Evolutionary conservation across 2,329 filamentous ascomycete genomes (phyloP).

Genomic region (Amylocarpus encephaloides): DNA sequence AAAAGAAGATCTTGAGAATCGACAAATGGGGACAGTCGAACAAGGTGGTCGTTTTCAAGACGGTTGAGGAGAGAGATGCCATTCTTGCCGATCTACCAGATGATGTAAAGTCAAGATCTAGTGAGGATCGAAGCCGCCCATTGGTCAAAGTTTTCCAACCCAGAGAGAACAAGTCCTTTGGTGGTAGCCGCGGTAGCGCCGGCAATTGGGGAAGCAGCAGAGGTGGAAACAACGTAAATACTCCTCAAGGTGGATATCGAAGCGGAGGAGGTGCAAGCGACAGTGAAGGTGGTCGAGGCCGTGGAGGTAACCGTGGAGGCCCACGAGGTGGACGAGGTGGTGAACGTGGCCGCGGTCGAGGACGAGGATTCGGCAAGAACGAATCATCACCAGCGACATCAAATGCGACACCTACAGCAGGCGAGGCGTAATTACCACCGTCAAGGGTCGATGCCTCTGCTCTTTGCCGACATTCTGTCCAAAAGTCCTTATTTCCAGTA

Average conservation of each 20-base stretch:
- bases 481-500: constrained; percentile 29
- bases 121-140: constrained; percentile 70
- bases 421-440: constrained; percentile 24
- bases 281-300: constrained; percentile 53
- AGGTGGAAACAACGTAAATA: constrained; percentile 49
- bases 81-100: constrained; percentile 69
- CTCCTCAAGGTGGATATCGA: constrained; percentile 66
- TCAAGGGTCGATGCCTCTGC: constrained; percentile 22
- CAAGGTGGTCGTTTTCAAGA: constrained; percentile 82
- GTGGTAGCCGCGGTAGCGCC: constrained; percentile 54
- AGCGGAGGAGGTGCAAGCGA: constrained; percentile 74
- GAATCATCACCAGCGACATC: constrained; percentile 45
- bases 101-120: constrained; percentile 64
- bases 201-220: constrained; percentile 63
- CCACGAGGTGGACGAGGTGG: constrained; percentile 48
- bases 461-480: constrained; percentile 17
- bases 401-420: constrained; percentile 44
- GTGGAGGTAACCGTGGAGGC: constrained; percentile 51
- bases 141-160: constrained; percentile 79
- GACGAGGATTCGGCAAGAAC: constrained; percentile 51
- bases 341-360: constrained; percentile 49
- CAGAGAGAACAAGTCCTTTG: constrained; percentile 49
- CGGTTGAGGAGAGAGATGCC: constrained; percentile 69
- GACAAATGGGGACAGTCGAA: constrained; percentile 74
- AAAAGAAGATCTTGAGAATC: constrained; percentile 69